Evolutionary conservation across 1,139 yeast species (phyloP), one percentile per base, ranked within the genome.

Genomic region (Candida sp.): DNA sequence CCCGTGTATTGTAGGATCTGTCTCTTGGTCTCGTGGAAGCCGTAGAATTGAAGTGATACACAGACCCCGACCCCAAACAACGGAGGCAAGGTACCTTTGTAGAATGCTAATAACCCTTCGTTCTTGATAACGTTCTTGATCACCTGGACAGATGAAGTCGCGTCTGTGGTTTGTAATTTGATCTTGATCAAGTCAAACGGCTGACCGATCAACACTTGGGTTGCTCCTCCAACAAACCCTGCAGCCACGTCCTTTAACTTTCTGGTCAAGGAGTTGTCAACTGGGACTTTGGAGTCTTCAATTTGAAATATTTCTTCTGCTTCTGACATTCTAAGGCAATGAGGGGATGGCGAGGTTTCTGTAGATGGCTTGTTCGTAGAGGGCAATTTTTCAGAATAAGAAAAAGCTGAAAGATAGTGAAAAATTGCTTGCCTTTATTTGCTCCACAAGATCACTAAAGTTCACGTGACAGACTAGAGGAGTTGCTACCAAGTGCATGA

Each of bases 11-110:
- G 68, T 41, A 81, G 62, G 7, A 88, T 60, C 62, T 83, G 89
- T 54, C 96, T 73, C 61, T 84, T 85, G 31, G 91, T 82, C 62
- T 88, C 96, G 62, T 86, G 91, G 63, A 88, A 88, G 4, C 93
- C 91, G 59, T 86, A 87, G 64, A 87, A 87, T 62, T 87, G 92
- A 31, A 86, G 73, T 4, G 90, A 84, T 3, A 86, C 92, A 69
- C 93, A 87, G 2, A 82, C 87, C 1, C 92, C 92, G 3, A 86
- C 92, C 2, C 88, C 83, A 51, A 81, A 66, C 31, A 74, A 61
- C 2, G 81, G 82, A 1, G 82, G 72, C 41, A 76, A 58, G 0
- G 82, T 77, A 1, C 82, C 81, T 55, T 77, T 77, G 58, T 77
- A 83, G 64, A 86, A 86, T 1, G 91, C 90, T n/a, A 73, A 58